Evolutionary conservation across 2,329 filamentous ascomycete species (phyloP).

Genomic region (Aspergillus candidus): DNA sequence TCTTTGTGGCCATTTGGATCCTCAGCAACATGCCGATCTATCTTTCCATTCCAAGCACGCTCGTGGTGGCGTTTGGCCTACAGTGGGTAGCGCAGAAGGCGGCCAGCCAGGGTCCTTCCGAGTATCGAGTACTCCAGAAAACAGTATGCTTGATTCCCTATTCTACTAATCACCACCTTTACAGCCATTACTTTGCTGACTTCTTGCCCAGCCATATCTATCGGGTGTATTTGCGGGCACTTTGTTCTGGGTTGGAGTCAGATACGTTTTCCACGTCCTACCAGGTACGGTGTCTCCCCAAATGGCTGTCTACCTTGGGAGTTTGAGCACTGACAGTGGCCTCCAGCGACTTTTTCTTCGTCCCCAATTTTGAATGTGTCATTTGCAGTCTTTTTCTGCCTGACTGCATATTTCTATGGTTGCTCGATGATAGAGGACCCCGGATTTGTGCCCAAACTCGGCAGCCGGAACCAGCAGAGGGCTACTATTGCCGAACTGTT

Average conservation of each 20-base stretch:
- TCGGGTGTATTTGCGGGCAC: constrained; percentile 88
- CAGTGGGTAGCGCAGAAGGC: constrained; percentile 74
- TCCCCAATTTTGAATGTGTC: constrained; percentile 72
- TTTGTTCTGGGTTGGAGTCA: constrained; percentile 70
- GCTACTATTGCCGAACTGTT: constrained; percentile 83
- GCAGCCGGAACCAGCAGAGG: constrained; percentile 83
- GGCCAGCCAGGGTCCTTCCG: constrained; percentile 72
- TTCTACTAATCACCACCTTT: background rate
- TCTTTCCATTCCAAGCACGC: constrained; percentile 65
- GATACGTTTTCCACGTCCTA: constrained; percentile 69
- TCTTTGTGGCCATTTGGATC: constrained; percentile 65
- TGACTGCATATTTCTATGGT: constrained; percentile 81
- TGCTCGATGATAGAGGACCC: constrained; percentile 83
- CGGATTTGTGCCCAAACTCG: constrained; percentile 85
- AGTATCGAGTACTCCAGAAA: constrained; percentile 85
- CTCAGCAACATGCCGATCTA: constrained; percentile 69
- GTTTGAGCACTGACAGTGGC: constrained; percentile 2
- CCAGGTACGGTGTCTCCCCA: constrained; percentile 50
- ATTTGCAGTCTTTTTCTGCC: constrained; percentile 58
- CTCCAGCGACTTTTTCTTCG: constrained; percentile 56
- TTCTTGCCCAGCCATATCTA: constrained; percentile 65
- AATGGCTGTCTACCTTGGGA: background rate
- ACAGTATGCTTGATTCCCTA: constrained; percentile 54
- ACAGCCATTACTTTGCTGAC: constrained; percentile 5
- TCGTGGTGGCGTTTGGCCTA: constrained; percentile 58